phyloP scores from a whole-genome alignment of 345 rosid species.

The Citrus unshiu region DNA sequence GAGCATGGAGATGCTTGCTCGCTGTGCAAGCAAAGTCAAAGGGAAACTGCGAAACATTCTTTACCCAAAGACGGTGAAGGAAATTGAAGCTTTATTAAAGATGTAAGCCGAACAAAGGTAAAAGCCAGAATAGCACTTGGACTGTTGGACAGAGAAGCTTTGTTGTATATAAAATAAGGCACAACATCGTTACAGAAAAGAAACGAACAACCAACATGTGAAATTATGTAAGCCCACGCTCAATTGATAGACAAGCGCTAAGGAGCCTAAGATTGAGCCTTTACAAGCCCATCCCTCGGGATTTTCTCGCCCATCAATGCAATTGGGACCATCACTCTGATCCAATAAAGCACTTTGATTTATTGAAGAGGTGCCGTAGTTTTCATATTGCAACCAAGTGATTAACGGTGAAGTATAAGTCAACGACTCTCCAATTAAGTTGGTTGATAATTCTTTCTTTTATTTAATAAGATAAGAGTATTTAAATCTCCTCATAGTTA shows the following conservation, averaged over 20 bases:
- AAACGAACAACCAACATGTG: too few species aligned
- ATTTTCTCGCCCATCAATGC: background rate
- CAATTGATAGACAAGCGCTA: background rate
- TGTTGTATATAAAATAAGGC: too few species aligned
- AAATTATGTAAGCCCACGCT: background rate
- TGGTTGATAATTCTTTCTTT: too few species aligned
- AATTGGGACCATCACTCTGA: background rate
- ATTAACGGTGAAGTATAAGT: too few species aligned
- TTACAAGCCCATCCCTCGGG: background rate
- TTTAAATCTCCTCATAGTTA: too few species aligned
- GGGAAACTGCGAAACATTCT: background rate
- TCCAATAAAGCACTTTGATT: background rate
- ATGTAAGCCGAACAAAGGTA: background rate
- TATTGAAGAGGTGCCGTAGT: background rate
- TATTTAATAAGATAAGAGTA: too few species aligned
- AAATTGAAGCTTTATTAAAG: background rate
- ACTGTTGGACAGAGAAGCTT: background rate
- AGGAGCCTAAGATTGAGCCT: background rate
- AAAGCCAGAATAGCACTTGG: background rate
- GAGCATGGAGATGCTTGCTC: conserved; percentile 17
- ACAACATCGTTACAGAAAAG: background rate
- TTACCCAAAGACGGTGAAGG: background rate
- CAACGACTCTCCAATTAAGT: too few species aligned
- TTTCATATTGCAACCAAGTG: background rate
- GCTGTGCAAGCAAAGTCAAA: conserved; percentile 20